Conservation (phyloP, 2,329 filamentous ascomycete genomes). For the Pseudocercospora cruenta region DNA sequence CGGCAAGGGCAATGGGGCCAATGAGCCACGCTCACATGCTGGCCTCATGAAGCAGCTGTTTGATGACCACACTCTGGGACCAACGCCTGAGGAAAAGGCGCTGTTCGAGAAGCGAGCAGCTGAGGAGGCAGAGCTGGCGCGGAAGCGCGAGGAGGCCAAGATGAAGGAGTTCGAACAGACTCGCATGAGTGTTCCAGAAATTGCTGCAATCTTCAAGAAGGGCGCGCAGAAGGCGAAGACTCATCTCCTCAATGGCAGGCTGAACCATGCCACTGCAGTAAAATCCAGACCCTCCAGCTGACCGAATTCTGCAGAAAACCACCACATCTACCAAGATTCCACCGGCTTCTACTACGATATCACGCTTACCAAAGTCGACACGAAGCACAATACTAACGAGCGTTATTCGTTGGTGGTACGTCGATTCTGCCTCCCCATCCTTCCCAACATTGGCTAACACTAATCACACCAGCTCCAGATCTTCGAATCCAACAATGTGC, state of each 20-base stretch:
- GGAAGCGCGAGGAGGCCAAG: background rate
- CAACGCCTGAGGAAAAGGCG: constrained; percentile 30
- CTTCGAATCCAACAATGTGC: constrained; percentile 65
- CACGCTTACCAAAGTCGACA: constrained; percentile 59
- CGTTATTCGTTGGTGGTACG: constrained; percentile 62
- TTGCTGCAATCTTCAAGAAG: constrained; percentile 29
- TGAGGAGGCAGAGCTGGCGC: constrained; percentile 22
- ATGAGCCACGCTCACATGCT: constrained; percentile 25
- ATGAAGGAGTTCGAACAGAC: constrained; percentile 28
- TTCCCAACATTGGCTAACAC: constrained; percentile 23
- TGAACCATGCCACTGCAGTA: background rate
- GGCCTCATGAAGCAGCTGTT: constrained; percentile 37
- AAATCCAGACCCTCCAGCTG: background rate
- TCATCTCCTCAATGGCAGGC: constrained; percentile 42
- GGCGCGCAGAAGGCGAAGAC: constrained; percentile 34
- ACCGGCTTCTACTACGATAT: constrained; percentile 68
- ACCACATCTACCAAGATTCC: constrained; percentile 66
- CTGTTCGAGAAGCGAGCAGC: constrained; percentile 31
- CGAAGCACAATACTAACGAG: constrained; percentile 56
- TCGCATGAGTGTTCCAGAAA: constrained; percentile 25
- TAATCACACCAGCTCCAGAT: constrained; percentile 54
- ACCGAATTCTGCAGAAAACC: constrained; percentile 62
- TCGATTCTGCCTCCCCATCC: constrained; percentile 34
- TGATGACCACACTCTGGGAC: constrained; percentile 40
- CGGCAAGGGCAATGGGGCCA: constrained; percentile 38